These are phyloP conservation scores for Aspergillus viridinutans DNA, from an alignment of 2,329 filamentous ascomycete genomes.

Conservation along the genomic window DNA sequence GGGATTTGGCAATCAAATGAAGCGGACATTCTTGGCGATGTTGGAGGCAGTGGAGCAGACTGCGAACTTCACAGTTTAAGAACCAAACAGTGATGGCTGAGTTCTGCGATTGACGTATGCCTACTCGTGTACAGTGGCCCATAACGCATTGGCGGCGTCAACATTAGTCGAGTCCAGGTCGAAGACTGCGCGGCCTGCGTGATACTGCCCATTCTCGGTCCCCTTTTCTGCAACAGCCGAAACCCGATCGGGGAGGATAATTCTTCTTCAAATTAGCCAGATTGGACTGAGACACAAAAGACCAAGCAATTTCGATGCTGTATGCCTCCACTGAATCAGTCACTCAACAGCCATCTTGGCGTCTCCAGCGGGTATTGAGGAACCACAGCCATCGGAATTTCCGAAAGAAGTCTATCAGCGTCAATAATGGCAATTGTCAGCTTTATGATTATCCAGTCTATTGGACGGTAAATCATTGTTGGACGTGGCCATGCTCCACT, in stretches of 20 bases:
- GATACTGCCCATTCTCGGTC: not conserved
- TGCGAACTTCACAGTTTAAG: slow-evolving; percentile 4
- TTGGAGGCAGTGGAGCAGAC: slow-evolving; percentile 19
- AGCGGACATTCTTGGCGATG: slow-evolving; percentile 22
- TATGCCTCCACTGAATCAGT: not conserved
- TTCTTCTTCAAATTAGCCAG: not conserved
- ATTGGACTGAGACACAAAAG: not conserved
- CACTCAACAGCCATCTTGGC: not conserved
- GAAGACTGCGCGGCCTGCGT: not conserved
- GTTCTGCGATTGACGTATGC: not conserved
- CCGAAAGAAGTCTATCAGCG: not conserved
- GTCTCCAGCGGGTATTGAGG: not conserved
- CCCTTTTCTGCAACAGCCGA: not conserved
- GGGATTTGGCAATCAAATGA: slow-evolving; percentile 17
- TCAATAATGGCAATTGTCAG: not conserved
- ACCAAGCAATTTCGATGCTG: not conserved
- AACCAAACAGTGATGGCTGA: not conserved
- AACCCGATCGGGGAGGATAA: not conserved
- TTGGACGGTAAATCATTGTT: not conserved
- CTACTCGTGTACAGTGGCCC: not conserved
- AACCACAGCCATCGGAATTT: not conserved
- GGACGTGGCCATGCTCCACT: not conserved
- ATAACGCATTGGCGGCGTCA: not conserved
- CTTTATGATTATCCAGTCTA: not conserved
- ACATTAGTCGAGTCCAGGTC: not conserved